Base-by-base conservation (phyloP, 2,329 filamentous ascomycete genomes). In the Lecanicillium sp. region DNA sequence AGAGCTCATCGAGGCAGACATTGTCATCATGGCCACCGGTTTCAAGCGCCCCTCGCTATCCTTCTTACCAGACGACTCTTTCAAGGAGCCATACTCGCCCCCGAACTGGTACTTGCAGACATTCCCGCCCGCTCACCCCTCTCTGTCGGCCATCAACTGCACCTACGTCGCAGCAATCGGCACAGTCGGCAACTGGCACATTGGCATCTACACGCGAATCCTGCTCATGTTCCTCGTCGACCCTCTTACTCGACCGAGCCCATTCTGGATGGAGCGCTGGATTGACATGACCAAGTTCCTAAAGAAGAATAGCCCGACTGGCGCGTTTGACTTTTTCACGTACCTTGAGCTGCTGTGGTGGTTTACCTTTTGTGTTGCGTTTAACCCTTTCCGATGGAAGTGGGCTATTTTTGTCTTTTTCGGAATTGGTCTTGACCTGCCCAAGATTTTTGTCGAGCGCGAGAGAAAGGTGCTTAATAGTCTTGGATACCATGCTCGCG, bases 321-420 rank as follows among this genome's bases (percentile, higher is more conserved):
- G 75, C 0, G 85, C 85, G 0, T 90, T 94, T 51, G 85, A 94
- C 55, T 94, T 94, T 64, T 92, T 94, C 56, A 94, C 87, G 0
- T 94, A 94, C 51, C 71, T 83, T 0, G 87, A 94, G 59, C 64
- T 94, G 36, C 54, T 92, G 4, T 94, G 85, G 68, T 94, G 86
- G 87, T 92, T 90, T 48, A 56, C 78, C 5, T 94, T 92, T 52
- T 82, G 82, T 41, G 78, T 90, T 30, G 64, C 72, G 4, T 72
- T 92, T 50, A 94, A 94, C 53, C 87, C 87, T 0, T 94, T 94
- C 59, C 67, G 86, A 8, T 94, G 86, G 85, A 94, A 94, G 65
- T 94, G 86, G 87, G 84, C 81, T 0, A 55, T 80, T 0, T 94
- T 94, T 54, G 85, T 94, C 13, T 80, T 94, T 50, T 83, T 83